Evolutionary conservation across 305 asterid species (phyloP).

Genomic region (Fraxinus nigra): DNA sequence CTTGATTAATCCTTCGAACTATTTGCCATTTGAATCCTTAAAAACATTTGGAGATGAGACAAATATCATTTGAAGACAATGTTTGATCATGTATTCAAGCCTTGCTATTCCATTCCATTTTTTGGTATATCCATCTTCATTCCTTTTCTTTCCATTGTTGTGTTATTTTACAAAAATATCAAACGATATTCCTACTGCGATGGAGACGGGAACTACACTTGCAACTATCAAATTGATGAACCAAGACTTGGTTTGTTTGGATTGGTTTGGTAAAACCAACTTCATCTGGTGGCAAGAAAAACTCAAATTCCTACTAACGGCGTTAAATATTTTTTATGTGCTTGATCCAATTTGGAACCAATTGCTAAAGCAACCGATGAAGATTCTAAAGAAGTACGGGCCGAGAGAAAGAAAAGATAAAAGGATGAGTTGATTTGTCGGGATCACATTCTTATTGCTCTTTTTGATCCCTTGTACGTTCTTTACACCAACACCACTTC

Average conservation of each 20-base stretch:
- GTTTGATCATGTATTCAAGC: too few species aligned
- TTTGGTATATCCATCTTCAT: too few species aligned
- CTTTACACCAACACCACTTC: neutral
- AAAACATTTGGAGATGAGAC: too few species aligned
- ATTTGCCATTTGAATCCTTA: too few species aligned
- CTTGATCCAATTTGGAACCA: neutral
- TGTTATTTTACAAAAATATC: too few species aligned
- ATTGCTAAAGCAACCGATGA: neutral
- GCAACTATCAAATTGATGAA: neutral
- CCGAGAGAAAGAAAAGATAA: neutral
- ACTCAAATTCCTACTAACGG: neutral
- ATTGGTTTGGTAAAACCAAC: neutral
- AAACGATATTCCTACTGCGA: neutral
- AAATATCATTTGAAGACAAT: too few species aligned
- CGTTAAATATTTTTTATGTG: neutral
- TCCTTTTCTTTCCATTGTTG: too few species aligned
- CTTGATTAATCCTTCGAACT: too few species aligned
- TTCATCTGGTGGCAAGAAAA: neutral
- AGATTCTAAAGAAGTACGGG: neutral
- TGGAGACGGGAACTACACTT: neutral
- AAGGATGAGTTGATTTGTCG: neutral
- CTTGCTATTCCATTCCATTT: too few species aligned
- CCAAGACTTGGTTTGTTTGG: neutral
- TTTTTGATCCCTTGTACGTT: too few species aligned
- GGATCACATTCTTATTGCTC: neutral